Conservation (phyloP, 1,139 yeast genomes). For the Debaryomycetaceae sp. region DNA sequence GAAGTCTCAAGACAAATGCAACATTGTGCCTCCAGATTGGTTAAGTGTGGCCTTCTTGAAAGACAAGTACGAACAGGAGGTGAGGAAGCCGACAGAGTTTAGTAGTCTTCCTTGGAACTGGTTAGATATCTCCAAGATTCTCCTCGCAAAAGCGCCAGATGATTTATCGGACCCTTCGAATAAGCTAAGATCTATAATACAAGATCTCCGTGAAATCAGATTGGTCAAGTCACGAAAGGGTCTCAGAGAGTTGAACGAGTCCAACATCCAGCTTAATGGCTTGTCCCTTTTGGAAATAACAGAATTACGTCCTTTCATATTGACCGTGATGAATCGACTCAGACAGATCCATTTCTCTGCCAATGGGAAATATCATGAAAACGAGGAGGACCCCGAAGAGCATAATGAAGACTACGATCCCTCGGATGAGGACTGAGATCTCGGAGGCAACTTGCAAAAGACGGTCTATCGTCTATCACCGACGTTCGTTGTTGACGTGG, state of each 20-base stretch:
- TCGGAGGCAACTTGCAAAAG: not conserved
- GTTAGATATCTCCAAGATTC: constrained; percentile 73
- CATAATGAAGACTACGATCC: constrained; percentile 13
- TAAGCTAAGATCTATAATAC: constrained; percentile 62
- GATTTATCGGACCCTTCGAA: constrained; percentile 69
- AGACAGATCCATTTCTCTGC: constrained; percentile 48
- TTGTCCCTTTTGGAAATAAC: constrained; percentile 81
- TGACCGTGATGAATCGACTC: constrained; percentile 75
- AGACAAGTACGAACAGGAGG: constrained; percentile 65
- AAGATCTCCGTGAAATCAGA: constrained; percentile 82
- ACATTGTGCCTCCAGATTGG: constrained; percentile 87
- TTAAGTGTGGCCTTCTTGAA: constrained; percentile 56
- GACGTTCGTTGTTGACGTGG: not conserved
- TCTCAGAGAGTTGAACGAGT: constrained; percentile 70
- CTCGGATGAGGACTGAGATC: constrained; percentile 4
- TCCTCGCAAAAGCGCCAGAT: constrained; percentile 67
- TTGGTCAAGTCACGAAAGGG: constrained; percentile 81
- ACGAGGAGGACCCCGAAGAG: constrained; percentile 21
- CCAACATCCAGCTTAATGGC: constrained; percentile 80
- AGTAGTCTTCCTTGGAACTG: constrained; percentile 81
- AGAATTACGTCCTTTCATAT: constrained; percentile 80
- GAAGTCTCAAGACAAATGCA: constrained; percentile 82
- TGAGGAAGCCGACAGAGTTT: constrained; percentile 54
- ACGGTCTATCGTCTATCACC: no score
- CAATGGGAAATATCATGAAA: constrained; percentile 18